phyloP scores from a whole-genome alignment of 2,329 filamentous ascomycete species.

The Calonectria multiphialidica region DNA sequence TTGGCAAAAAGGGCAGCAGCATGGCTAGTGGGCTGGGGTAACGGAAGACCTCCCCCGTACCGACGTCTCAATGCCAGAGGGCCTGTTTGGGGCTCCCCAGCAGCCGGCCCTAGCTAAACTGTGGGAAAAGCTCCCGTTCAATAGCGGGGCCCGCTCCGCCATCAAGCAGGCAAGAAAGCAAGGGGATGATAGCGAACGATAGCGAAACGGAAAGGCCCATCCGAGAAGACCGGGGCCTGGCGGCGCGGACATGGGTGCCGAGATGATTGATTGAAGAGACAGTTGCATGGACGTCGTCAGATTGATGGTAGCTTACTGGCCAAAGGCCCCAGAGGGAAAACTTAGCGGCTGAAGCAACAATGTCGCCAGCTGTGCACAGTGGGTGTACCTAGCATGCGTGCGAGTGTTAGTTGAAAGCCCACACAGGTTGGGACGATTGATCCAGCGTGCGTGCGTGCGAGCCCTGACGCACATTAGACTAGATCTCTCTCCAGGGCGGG shows the following conservation, averaged over 20 bases:
- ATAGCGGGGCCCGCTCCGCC: constrained; percentile 29
- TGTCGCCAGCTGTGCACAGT: constrained; percentile 12
- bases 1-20: background rate
- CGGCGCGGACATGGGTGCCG: background rate
- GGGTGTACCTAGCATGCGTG: background rate
- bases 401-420: background rate
- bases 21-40: background rate
- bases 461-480: constrained; percentile 39
- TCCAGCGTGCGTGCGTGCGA: background rate
- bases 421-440: constrained; percentile 24
- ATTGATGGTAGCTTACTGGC: background rate
- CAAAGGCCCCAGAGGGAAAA: background rate
- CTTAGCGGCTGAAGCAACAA: constrained; percentile 16
- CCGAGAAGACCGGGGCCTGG: constrained; percentile 11
- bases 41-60: background rate
- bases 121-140: constrained; percentile 13
- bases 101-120: background rate
- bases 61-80: background rate
- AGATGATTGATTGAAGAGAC: constrained; percentile 6
- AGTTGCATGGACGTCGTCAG: constrained; percentile 24
- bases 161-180: constrained; percentile 37
- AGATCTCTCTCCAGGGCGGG: constrained; percentile 36
- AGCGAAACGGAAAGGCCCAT: constrained; percentile 38
- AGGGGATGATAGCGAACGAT: constrained; percentile 37
- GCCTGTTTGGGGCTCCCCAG: background rate